A percentile compares a stretch with the other conserved stretches of the same genome.
These are phyloP conservation scores for Trametes elegans DNA, from an alignment of 768 basidiomycete genomes.

Conservation along the genomic window DNA sequence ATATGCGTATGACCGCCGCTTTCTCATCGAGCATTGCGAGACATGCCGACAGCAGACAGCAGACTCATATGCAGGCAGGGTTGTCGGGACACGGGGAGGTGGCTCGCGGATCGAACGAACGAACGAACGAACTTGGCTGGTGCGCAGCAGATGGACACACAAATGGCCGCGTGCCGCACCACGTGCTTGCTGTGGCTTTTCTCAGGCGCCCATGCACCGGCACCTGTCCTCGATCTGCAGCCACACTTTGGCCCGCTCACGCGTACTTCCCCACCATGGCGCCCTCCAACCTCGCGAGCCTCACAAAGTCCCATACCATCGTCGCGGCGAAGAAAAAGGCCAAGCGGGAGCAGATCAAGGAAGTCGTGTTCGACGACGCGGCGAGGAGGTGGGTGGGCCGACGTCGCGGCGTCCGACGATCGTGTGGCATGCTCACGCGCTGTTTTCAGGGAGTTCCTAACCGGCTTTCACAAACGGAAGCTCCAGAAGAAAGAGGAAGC, in stretches of 20 bases:
- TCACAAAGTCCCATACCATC: conserved; percentile 63
- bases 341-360: conserved; percentile 66
- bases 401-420: neutral
- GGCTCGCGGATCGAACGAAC: neutral
- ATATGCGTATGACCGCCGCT: neutral
- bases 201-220: neutral
- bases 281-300: conserved; percentile 47
- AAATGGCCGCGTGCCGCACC: neutral
- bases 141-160: conserved; percentile 5
- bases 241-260: neutral
- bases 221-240: neutral
- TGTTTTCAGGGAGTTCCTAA: conserved; percentile 73
- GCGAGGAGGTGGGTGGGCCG: conserved; percentile 60
- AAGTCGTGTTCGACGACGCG: conserved; percentile 84
- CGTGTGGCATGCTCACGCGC: neutral
- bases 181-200: neutral
- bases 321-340: conserved; percentile 68
- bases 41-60: neutral
- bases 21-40: no score
- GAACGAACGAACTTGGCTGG: neutral
- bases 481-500: conserved; percentile 77
- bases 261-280: conserved; percentile 24
- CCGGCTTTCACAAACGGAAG: conserved; percentile 93
- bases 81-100: neutral
- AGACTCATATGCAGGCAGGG: neutral